Evolutionary conservation across 768 basidiomycete genomes (phyloP), one percentile per base, ranked within the genome.

Genomic region (Neoboletus subvelutipes): DNA sequence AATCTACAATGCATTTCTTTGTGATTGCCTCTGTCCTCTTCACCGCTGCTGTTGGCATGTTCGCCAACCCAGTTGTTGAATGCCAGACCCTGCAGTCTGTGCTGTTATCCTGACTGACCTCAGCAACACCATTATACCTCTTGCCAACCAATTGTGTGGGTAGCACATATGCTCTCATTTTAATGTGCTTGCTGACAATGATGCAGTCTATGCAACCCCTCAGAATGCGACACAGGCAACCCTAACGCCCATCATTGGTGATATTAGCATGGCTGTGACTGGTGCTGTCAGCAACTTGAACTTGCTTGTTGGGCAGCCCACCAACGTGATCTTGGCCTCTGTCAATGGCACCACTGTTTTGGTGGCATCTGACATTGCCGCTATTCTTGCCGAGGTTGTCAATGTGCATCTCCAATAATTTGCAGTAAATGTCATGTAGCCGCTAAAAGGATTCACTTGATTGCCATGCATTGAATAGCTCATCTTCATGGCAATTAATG

Each of bases 1-100:
- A n/a, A n/a, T n/a, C 20, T 45, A 50, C 36, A 22, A 60, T 64
- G 63, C 53, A 53, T 37, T 56, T 63, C 50, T 57, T 52, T 22
- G 50, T 48, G 2, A 49, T 53, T 22, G 50, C 50, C 24, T 49
- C 52, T 52, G 31, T 59, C 41, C 41, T 57, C 31, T 41, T 63
- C 41, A 39, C 53, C 8, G 58, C 55, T 45, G 50, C 47, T 26
- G 26, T 53, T 13, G 4, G 42, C 45, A 53, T 64, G 24, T 43
- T 64, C 24, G 58, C 55, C 31, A 53, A n/a, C n/a, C 39, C 61
- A 12, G 39, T 64, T 20, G 50, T 31, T 12, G 46, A 63, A 46
- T 52, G 57, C 36, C 39, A 42, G 37, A 26, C 49, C 11, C 24
- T 26, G 13, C 20, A 45, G 22, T 63, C 61, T 28, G 47, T n/a